phyloP scores from a whole-genome alignment of 192 early-diverging fungal species.

The Backusella psychrophila region DNA sequence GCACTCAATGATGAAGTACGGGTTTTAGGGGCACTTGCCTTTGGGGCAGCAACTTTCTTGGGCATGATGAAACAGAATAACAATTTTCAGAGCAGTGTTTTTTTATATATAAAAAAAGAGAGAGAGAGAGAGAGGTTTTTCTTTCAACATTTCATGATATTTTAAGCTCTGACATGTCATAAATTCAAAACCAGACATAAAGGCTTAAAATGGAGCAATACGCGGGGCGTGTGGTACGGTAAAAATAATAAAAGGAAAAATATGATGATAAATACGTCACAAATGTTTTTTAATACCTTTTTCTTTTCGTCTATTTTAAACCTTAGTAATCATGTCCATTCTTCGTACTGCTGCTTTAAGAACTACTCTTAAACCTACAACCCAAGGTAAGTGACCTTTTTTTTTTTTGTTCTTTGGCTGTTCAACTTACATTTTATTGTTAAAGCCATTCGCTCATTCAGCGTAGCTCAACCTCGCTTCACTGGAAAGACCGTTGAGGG shows the following conservation, averaged over 20 bases:
- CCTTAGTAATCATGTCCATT: conserved; percentile 12
- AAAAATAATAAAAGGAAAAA: no score
- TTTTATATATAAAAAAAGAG: neutral
- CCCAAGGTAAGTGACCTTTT: neutral
- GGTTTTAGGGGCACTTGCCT: neutral
- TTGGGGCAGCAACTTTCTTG: neutral
- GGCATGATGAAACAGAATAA: neutral
- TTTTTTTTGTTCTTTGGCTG: neutral
- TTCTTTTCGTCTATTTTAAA: neutral
- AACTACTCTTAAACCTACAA: neutral
- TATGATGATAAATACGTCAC: no score
- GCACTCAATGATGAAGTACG: neutral
- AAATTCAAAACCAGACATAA: neutral
- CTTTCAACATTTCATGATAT: no score
- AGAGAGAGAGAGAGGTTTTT: no score
- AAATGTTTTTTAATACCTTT: neutral
- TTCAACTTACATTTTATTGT: neutral
- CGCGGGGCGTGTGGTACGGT: no score
- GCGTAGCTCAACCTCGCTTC: conserved; percentile 15
- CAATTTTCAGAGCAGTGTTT: no score
- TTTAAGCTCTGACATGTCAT: neutral
- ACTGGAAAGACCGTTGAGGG: conserved; percentile 57
- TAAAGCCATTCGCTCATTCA: conserved; percentile 17
- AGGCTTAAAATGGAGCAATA: no score
- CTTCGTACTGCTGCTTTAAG: conserved; percentile 19